These are phyloP conservation scores for Fusarium xylarioides DNA, from an alignment of 2,329 filamentous ascomycete genomes.

Conservation along the genomic window DNA sequence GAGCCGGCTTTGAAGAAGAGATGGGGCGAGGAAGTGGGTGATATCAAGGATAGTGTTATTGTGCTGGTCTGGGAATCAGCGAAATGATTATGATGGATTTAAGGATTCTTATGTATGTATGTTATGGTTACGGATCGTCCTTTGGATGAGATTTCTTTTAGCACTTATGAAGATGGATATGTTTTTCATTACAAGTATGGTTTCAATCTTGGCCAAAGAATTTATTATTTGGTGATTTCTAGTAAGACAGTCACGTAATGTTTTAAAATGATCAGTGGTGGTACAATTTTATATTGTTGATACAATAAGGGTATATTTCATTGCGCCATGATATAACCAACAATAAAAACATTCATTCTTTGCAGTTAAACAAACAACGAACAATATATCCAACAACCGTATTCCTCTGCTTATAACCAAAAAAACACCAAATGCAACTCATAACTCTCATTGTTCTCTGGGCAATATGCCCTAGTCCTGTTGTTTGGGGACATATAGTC, in stretches of 20 bases:
- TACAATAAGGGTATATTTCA: not conserved
- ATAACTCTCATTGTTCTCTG: not conserved
- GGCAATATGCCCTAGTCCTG: not conserved
- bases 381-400: accelerated
- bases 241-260: not conserved
- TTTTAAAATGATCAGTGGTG: not conserved
- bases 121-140: constrained; percentile 17
- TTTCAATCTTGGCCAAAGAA: not conserved
- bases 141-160: not conserved
- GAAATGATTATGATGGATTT: constrained; percentile 17
- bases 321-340: not conserved
- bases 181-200: not conserved
- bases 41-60: constrained; percentile 37
- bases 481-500: not conserved
- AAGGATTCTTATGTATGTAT: constrained; percentile 28
- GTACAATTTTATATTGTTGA: not conserved
- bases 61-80: constrained; percentile 43
- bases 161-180: not conserved
- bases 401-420: not conserved
- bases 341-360: not conserved
- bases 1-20: constrained; percentile 29
- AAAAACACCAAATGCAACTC: not conserved
- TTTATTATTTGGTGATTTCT: not conserved
- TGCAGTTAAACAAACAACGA: not conserved
- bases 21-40: constrained; percentile 7